Base-by-base conservation (phyloP, 441 rosid species). In the Raphanus hybrid region DNA sequence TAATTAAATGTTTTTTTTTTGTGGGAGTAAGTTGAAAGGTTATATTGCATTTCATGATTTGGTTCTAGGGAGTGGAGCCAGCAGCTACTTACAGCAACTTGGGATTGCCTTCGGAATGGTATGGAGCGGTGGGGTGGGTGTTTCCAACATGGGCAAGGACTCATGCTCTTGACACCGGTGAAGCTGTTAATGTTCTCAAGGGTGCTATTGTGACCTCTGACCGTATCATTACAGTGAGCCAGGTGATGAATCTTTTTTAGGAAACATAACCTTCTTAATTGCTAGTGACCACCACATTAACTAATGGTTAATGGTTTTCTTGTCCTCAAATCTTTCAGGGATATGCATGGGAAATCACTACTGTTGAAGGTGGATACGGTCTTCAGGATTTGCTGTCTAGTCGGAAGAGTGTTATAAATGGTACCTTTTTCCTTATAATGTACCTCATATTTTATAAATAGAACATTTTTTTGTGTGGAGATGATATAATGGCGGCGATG, bases 131-230 rank as follows among this genome's bases (percentile, higher is more conserved):
- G 26, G 99, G 82, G 70, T 93, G 98, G 99, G 96, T 95, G 64
- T 95, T 95, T 77, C 99, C 99, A 6, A 90, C 89, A 6, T 91
- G 97, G 98, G 99, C 98, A 59, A 90, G 99, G 86, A 84, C 98
- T 10, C 99, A 95, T 84, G 98, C 99, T 63, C 98, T 95, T n/a
- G 99, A 95, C 87, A 91, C 92, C 1, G 99, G 99, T 59, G 96
- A 89, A 86, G 98, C 99, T 2, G 97, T 95, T 77, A 95, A 91
- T 87, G 78, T 95, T 81, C 88, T 95, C 29, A 95, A 95, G 87
- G 96, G 99, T 85, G 97, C 97, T 74, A 84, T 95, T 69, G 98
- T 95, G 57, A 90, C 99, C 72, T 85, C 96, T 65, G 99, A 95
- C 79, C 88, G 96, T 60, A 84, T 95, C 78, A 82, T 93, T 68